Conservation (phyloP, 768 basidiomycete genomes). For the Hysterangium stoloniferum region DNA sequence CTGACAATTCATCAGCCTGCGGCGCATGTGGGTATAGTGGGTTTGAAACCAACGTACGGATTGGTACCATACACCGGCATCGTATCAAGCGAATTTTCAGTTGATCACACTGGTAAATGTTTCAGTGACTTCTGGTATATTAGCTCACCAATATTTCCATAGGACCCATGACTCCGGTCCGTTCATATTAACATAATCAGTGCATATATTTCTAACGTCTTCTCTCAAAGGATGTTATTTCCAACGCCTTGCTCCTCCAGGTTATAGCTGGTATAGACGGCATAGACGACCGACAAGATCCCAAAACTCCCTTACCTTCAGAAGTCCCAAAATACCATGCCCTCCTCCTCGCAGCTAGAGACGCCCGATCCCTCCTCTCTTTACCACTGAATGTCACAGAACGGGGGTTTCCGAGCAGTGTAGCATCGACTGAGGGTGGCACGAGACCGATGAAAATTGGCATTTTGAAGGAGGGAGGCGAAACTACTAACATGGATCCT, state of each 20-base stretch:
- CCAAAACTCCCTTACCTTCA: constrained; percentile 27
- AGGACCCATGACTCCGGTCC: constrained; percentile 7
- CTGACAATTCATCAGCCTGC: constrained; percentile 25
- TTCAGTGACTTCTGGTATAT: neutral
- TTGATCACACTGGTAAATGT: constrained; percentile 31
- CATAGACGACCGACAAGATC: constrained; percentile 33
- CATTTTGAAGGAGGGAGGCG: constrained; percentile 32
- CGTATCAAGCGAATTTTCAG: constrained; percentile 30
- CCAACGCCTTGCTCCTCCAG: constrained; percentile 33
- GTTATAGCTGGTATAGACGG: constrained; percentile 39
- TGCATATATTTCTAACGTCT: neutral
- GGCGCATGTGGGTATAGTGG: constrained; percentile 35
- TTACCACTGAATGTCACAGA: neutral
- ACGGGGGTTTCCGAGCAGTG: neutral
- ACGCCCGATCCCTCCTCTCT: constrained; percentile 3
- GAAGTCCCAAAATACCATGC: constrained; percentile 27
- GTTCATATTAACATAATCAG: neutral
- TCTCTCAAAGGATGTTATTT: constrained; percentile 22
- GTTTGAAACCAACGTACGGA: constrained; percentile 36
- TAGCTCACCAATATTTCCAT: neutral
- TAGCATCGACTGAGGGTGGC: constrained; percentile 14
- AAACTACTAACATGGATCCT: constrained; percentile 26
- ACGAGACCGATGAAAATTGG: constrained; percentile 32
- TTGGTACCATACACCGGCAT: constrained; percentile 41
- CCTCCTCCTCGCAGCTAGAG: constrained; percentile 17